These are phyloP conservation scores for Stemphylium vesicarium DNA, from an alignment of 2,329 filamentous ascomycete species.

Conservation along the genomic window DNA sequence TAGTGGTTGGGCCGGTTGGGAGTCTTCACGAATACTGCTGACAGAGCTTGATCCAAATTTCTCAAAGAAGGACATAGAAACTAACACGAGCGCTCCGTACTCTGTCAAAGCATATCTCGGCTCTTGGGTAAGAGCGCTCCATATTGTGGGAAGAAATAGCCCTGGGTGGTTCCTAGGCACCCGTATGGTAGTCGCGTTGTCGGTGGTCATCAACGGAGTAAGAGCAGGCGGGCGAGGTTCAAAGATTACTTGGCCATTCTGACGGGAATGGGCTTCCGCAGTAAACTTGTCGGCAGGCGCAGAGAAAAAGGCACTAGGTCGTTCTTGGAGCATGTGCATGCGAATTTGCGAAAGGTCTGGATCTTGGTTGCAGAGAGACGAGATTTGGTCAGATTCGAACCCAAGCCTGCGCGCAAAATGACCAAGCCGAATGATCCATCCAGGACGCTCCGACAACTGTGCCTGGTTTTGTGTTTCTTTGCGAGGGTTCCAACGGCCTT, in stretches of 20 bases:
- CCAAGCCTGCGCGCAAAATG: constrained; percentile 1
- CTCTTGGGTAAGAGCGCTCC: constrained; percentile 5
- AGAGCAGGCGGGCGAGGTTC: not conserved
- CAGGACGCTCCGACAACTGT: not conserved
- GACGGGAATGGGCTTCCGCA: not conserved
- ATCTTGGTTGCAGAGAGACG: constrained; percentile 6
- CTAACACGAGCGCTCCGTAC: constrained; percentile 4
- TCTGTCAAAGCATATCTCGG: constrained; percentile 6
- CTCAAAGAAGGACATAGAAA: constrained; percentile 7
- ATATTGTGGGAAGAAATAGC: constrained; percentile 12
- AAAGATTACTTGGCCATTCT: constrained; percentile 8
- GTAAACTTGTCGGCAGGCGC: not conserved
- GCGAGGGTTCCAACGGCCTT: not conserved
- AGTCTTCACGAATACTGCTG: not conserved
- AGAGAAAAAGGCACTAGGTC: not conserved
- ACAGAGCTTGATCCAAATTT: not conserved
- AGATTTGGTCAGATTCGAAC: constrained; percentile 8
- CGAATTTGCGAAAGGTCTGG: constrained; percentile 3
- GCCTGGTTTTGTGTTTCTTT: not conserved
- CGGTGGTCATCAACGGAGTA: constrained; percentile 7
- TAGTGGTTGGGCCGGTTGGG: no score
- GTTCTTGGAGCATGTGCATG: constrained; percentile 6
- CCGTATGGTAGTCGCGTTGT: not conserved
- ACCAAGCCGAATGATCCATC: constrained; percentile 1
- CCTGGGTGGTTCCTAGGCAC: not conserved